A percentile compares a stretch with the other conserved stretches of the same genome.
phyloP scores from a whole-genome alignment of 805 yeast genomes.

The Brettanomyces naardenensis region DNA sequence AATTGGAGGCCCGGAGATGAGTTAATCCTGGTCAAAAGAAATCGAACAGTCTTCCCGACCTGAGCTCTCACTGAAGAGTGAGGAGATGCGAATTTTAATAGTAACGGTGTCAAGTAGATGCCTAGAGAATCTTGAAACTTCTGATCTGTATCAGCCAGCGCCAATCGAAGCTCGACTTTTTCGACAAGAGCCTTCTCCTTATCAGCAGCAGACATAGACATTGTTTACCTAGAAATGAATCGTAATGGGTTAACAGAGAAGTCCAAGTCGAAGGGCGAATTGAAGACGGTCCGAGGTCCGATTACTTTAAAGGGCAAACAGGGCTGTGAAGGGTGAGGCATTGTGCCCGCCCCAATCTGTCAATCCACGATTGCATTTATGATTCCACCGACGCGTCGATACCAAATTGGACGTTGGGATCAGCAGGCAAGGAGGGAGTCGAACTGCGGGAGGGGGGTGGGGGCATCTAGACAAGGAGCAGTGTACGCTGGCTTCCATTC shows the following conservation, averaged over 20 bases:
- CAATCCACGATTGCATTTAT: no score
- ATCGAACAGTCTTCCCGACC: slow-evolving; percentile 53
- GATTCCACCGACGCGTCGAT: no score
- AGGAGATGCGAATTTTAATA: slow-evolving; percentile 71
- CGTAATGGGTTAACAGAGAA: not conserved
- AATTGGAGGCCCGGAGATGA: slow-evolving; percentile 46
- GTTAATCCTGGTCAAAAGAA: slow-evolving; percentile 58
- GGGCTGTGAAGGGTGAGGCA: no score
- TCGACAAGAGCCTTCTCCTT: slow-evolving; percentile 53
- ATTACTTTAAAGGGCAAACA: not conserved
- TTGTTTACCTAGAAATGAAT: not conserved
- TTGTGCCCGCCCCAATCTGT: no score
- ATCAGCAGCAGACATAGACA: not conserved
- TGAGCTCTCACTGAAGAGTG: slow-evolving; percentile 58
- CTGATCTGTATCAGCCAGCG: slow-evolving; percentile 60
- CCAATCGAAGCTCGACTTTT: slow-evolving; percentile 76
- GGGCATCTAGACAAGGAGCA: no score
- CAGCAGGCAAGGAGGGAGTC: no score
- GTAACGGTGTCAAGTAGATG: slow-evolving; percentile 65
- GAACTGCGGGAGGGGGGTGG: no score
- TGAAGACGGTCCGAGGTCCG: not conserved
- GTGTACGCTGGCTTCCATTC: no score
- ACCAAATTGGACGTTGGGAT: no score
- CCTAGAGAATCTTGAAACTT: slow-evolving; percentile 56
- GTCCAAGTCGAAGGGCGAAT: not conserved